Evolutionary conservation across 164 flowering plant species (phyloP).

Genomic region (Berberis thunbergii): DNA sequence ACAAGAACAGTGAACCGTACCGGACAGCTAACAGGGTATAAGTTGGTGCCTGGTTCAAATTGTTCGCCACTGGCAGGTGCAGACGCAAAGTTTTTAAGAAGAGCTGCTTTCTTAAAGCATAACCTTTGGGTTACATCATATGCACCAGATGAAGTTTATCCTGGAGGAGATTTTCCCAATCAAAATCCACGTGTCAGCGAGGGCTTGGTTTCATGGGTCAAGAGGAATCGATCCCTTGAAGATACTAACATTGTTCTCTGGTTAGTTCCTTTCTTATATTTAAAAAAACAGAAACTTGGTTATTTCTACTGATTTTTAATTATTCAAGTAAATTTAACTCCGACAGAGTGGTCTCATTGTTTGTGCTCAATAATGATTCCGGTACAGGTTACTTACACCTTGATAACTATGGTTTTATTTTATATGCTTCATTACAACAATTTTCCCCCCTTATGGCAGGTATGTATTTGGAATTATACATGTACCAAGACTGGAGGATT

Average conservation of each 20-base stretch:
- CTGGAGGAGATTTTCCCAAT: constrained; percentile 91
- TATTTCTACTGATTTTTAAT: not conserved
- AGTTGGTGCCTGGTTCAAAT: constrained; percentile 79
- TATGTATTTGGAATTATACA: constrained; percentile 79
- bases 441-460: constrained; percentile 28
- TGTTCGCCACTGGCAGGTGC: constrained; percentile 85
- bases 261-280: constrained; percentile 26
- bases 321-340: not conserved
- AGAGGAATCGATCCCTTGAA: constrained; percentile 63
- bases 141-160: constrained; percentile 59
- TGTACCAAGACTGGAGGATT: constrained; percentile 78
- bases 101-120: constrained; percentile 84
- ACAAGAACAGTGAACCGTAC: constrained; percentile 78
- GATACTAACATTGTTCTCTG: constrained; percentile 80
- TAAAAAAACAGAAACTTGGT: not conserved
- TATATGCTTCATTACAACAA: not conserved
- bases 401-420: not conserved
- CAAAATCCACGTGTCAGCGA: constrained; percentile 87
- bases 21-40: constrained; percentile 79
- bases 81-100: constrained; percentile 71
- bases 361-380: too few relatives aligned
- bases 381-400: too few relatives aligned
- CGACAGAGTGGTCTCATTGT: not conserved
- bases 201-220: constrained; percentile 77
- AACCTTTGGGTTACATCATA: constrained; percentile 83